phyloP scores from a whole-genome alignment of 148 eudicot genomes.

The Fagopyrum homotropicum region DNA sequence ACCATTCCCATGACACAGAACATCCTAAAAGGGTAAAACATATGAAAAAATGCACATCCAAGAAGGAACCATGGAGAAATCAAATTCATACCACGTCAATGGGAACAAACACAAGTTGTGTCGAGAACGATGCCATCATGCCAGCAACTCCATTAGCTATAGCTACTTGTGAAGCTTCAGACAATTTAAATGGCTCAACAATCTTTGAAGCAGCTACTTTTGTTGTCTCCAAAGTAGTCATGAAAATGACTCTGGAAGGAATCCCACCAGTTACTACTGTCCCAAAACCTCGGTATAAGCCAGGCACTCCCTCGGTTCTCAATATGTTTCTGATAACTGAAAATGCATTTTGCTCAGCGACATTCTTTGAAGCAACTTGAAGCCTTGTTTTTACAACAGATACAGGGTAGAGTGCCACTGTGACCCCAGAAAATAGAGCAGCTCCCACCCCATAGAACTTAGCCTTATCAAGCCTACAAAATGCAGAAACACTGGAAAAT shows the following conservation, averaged over 20 bases:
- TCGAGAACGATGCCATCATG: slow-evolving; percentile 69
- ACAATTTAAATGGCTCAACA: slow-evolving; percentile 71
- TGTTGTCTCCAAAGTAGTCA: slow-evolving; percentile 88
- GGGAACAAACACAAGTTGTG: slow-evolving; percentile 93
- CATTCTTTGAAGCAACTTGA: slow-evolving; percentile 75
- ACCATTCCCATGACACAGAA: not conserved
- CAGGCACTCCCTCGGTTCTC: slow-evolving; percentile 76
- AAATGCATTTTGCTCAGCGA: slow-evolving; percentile 59
- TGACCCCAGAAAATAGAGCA: slow-evolving; percentile 82
- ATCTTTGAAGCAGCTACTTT: slow-evolving; percentile 66
- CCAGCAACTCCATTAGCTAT: slow-evolving; percentile 94
- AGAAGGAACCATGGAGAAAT: not conserved
- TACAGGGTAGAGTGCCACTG: slow-evolving; percentile 85
- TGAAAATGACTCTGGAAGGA: slow-evolving; percentile 82
- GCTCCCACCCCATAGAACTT: slow-evolving; percentile 95
- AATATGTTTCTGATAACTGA: slow-evolving; percentile 61
- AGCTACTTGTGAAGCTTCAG: slow-evolving; percentile 86
- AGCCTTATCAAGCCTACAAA: slow-evolving; percentile 88
- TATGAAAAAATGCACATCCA: not conserved
- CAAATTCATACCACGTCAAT: slow-evolving; percentile 74
- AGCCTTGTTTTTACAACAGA: slow-evolving; percentile 87
- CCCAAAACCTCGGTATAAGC: slow-evolving; percentile 95
- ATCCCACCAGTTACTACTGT: slow-evolving; percentile 86
- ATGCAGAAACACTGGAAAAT: not conserved
- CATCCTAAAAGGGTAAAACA: not conserved